Conservation (phyloP, 2,329 filamentous ascomycete genomes). For the Penicillium sp. region DNA sequence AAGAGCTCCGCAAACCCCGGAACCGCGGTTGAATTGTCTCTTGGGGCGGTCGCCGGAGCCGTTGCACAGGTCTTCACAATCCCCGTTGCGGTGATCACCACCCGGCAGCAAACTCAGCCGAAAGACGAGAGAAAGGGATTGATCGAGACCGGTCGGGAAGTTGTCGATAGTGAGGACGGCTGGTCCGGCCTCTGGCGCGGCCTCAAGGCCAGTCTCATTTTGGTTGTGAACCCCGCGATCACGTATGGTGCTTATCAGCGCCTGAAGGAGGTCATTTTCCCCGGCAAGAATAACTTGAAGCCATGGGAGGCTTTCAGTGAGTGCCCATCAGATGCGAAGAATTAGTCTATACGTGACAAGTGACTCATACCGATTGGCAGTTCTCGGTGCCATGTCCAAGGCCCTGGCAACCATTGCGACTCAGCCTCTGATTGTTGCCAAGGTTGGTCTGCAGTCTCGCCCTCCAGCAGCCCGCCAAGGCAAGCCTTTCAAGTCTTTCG, state of each 20-base stretch:
- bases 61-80: slow-evolving; percentile 95
- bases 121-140: slow-evolving; percentile 81
- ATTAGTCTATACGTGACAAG: not conserved
- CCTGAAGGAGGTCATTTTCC: slow-evolving; percentile 70
- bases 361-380: slow-evolving; percentile 39
- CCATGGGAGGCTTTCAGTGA: slow-evolving; percentile 87
- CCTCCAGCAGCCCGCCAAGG: slow-evolving; percentile 78
- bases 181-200: slow-evolving; percentile 87
- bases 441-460: slow-evolving; percentile 91
- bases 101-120: slow-evolving; percentile 86
- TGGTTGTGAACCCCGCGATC: slow-evolving; percentile 94
- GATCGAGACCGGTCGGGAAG: slow-evolving; percentile 79
- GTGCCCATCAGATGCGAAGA: slow-evolving; percentile 34
- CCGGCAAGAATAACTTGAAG: slow-evolving; percentile 66
- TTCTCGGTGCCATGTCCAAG: slow-evolving; percentile 90
- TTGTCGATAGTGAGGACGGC: slow-evolving; percentile 85
- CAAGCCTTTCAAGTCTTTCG: slow-evolving; percentile 87
- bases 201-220: slow-evolving; percentile 87
- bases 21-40: slow-evolving; percentile 72
- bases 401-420: slow-evolving; percentile 84
- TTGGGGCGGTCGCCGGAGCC: slow-evolving; percentile 84
- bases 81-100: slow-evolving; percentile 90
- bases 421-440: slow-evolving; percentile 94
- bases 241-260: slow-evolving; percentile 97
- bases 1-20: slow-evolving; percentile 60